A percentile compares a stretch with the other conserved stretches of the same genome.
phyloP scores from a whole-genome alignment of 2,329 filamentous ascomycete species.

The Alternaria gaisen region DNA sequence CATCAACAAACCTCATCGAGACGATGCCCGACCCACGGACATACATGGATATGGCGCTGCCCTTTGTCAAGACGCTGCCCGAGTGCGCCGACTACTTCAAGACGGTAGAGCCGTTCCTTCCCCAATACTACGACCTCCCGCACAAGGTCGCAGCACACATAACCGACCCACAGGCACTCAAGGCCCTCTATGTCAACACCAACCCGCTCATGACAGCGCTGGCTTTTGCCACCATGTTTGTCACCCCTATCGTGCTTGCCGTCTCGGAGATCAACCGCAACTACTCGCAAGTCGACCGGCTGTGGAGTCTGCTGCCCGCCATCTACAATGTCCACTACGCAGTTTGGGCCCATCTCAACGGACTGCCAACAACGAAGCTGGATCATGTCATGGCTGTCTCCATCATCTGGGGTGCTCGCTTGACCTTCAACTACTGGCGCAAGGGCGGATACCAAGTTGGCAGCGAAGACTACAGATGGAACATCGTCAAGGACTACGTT shows the following conservation, averaged over 20 bases:
- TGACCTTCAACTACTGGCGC: constrained; percentile 97
- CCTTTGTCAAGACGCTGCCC: constrained; percentile 71
- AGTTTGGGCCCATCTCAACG: constrained; percentile 80
- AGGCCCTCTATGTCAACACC: constrained; percentile 79
- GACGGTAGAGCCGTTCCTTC: constrained; percentile 80
- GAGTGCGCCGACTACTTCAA: constrained; percentile 80
- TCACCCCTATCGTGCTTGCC: constrained; percentile 77
- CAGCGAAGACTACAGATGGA: constrained; percentile 96
- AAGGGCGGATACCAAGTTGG: constrained; percentile 90
- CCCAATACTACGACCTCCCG: constrained; percentile 63
- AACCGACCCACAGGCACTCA: constrained; percentile 68
- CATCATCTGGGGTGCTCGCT: constrained; percentile 82
- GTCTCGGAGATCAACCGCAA: constrained; percentile 88
- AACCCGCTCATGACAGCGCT: constrained; percentile 85
- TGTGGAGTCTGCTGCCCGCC: constrained; percentile 90
- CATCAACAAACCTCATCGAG: not conserved
- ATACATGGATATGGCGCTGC: constrained; percentile 62
- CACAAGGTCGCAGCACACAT: constrained; percentile 62
- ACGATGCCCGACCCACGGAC: constrained; percentile 56
- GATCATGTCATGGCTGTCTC: constrained; percentile 77
- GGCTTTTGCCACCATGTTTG: constrained; percentile 71
- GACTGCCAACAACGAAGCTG: constrained; percentile 73
- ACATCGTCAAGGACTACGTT: constrained; percentile 73
- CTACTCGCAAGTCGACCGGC: constrained; percentile 94
- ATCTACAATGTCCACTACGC: constrained; percentile 86